Evolutionary conservation across 257 asterid genomes (phyloP), one percentile per base, ranked within the genome.

Genomic region (Fraxinus quadrangulata): DNA sequence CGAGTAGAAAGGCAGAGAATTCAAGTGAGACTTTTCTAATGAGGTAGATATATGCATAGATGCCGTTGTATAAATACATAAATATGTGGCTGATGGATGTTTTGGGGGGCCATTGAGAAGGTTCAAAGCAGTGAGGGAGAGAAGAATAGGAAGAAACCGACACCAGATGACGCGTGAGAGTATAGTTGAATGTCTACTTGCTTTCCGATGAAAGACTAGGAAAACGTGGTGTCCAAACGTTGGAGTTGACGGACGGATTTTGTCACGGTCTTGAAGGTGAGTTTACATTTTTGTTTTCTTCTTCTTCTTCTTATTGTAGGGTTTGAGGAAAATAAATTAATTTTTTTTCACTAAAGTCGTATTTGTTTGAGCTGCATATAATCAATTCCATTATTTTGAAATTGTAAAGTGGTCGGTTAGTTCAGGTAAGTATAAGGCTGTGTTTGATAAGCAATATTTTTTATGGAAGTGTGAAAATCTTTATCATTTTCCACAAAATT

Each of bases 141-240:
- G 23, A 49, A 49, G 61, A n/a, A 1, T 3, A 16, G 17, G 72
- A 78, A 67, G 76, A 79, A 76, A 59, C 71, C 51, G 83, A 56
- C 79, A 39, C 70, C 74, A 75, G 76, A 74, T 16, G 68, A 83
- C 86, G 83, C 86, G 0, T 72, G 67, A 66, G 81, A 49, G 81
- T 76, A 72, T 4, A 16, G 12, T 16, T 71, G 66, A 7, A 51
- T 31, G 11, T 11, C 4, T 61, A 78, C 75, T 78, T 74, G 80
- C 80, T 17, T 47, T 42, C 36, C 16, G 16, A 31, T 33, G 70
- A 49, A 68, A 21, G 14, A 24, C 0, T 19, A 5, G 77, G 10
- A 33, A 23, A 59, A 2, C 14, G 66, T 40, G 81, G 72, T 37
- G 75, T 21, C 77, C 70, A 8, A 4, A 13, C 10, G 66, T 59